Evolutionary conservation across 805 yeast genomes (phyloP).

Genomic region (Teunomyces panamensis): DNA sequence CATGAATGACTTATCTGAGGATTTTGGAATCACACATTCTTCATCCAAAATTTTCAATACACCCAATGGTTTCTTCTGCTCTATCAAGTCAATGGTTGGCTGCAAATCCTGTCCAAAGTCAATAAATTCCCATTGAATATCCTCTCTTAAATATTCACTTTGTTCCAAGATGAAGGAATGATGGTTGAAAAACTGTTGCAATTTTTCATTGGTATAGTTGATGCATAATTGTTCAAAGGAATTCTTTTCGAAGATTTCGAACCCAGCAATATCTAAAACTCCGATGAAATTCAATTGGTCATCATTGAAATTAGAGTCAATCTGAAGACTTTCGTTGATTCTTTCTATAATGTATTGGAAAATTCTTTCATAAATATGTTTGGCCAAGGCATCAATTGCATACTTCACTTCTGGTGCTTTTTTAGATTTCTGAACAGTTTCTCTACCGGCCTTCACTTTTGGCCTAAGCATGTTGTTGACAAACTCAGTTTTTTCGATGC

Average conservation of each 20-base stretch:
- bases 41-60: conserved; percentile 85
- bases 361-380: conserved; percentile 78
- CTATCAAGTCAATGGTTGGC: conserved; percentile 91
- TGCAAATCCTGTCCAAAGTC: conserved; percentile 95
- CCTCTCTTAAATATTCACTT: conserved; percentile 56
- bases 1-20: conserved; percentile 78
- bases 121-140: conserved; percentile 67
- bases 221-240: conserved; percentile 62
- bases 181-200: conserved; percentile 61
- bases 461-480: conserved; percentile 69
- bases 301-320: conserved; percentile 23
- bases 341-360: conserved; percentile 74
- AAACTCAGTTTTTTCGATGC: conserved; percentile 50
- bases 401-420: conserved; percentile 76
- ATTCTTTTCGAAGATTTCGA: conserved; percentile 55
- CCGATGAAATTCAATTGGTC: conserved; percentile 45
- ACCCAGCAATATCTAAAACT: conserved; percentile 60
- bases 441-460: conserved; percentile 87
- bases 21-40: conserved; percentile 91
- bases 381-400: conserved; percentile 83
- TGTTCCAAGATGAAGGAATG: conserved; percentile 61
- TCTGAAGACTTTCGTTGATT: conserved; percentile 63
- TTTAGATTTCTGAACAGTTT: conserved; percentile 75
- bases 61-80: conserved; percentile 71
- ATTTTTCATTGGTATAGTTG: conserved; percentile 58